Evolutionary conservation across 495 filamentous ascomycete genomes (phyloP).

Genomic region (Astrothelium macrocarpum): DNA sequence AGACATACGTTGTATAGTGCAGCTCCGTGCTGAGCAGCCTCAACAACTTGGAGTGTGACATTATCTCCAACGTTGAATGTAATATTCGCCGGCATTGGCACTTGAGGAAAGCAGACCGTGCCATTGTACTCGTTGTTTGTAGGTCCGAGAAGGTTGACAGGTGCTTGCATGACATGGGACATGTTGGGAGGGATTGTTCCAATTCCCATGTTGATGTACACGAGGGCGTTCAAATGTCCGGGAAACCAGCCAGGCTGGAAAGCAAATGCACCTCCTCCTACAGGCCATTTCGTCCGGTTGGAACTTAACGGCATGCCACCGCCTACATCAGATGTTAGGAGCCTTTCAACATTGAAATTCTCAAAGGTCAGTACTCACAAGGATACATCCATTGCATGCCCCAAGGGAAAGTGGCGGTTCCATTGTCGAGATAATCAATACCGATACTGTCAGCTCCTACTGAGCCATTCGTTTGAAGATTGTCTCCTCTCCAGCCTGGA

Average conservation of each 20-base stretch:
- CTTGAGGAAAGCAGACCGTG: slow-evolving; percentile 80
- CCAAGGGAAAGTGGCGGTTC: slow-evolving; percentile 54
- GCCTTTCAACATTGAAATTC: not conserved
- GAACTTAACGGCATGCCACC: slow-evolving; percentile 68
- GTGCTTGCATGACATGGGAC: slow-evolving; percentile 71
- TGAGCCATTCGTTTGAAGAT: slow-evolving; percentile 67
- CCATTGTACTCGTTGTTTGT: slow-evolving; percentile 72
- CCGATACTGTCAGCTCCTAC: slow-evolving; percentile 27
- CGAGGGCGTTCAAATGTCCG: slow-evolving; percentile 72
- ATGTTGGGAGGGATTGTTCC: slow-evolving; percentile 79
- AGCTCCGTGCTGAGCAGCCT: slow-evolving; percentile 82
- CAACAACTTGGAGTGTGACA: slow-evolving; percentile 90
- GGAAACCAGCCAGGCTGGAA: slow-evolving; percentile 94
- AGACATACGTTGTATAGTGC: slow-evolving; percentile 77
- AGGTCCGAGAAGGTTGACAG: slow-evolving; percentile 82
- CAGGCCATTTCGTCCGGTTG: slow-evolving; percentile 89
- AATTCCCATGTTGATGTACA: slow-evolving; percentile 92
- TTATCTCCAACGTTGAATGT: slow-evolving; percentile 71
- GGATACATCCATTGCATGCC: slow-evolving; percentile 99
- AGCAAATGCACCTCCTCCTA: slow-evolving; percentile 72
- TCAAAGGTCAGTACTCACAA: slow-evolving; percentile 50
- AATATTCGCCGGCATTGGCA: slow-evolving; percentile 69
- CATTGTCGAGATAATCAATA: slow-evolving; percentile 35
- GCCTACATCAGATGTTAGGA: slow-evolving; percentile 42
- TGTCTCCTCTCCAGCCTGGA: slow-evolving; percentile 90